Evolutionary conservation across 768 basidiomycete genomes (phyloP).

Genomic region (Coprinopsis cinerea): DNA sequence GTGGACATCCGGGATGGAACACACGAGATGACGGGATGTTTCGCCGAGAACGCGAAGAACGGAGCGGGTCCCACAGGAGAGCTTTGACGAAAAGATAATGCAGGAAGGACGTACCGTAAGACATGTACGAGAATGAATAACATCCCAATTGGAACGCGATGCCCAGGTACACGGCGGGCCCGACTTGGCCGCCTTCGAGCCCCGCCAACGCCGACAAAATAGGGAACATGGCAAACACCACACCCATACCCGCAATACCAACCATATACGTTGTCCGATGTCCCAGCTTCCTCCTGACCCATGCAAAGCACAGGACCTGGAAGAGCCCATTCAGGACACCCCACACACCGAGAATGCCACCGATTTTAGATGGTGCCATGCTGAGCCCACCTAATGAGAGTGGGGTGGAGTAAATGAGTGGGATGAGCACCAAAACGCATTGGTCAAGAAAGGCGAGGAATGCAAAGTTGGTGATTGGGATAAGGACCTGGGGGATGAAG

Average conservation of each 20-base stretch:
- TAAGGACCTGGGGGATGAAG: constrained; percentile 49
- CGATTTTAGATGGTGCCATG: constrained; percentile 51
- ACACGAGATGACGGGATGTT: no score
- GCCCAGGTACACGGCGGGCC: constrained; percentile 19
- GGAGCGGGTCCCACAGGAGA: no score
- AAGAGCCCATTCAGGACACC: constrained; percentile 50
- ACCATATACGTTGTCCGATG: constrained; percentile 42
- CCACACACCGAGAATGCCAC: constrained; percentile 44
- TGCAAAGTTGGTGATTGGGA: constrained; percentile 58
- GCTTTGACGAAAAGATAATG: background rate
- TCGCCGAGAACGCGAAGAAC: no score
- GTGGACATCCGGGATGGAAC: no score
- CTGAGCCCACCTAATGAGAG: constrained; percentile 56
- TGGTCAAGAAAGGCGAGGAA: constrained; percentile 43
- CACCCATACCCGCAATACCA: constrained; percentile 35
- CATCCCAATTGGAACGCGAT: constrained; percentile 33
- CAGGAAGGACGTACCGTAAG: constrained; percentile 10
- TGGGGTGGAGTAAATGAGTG: constrained; percentile 62
- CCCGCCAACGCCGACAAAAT: constrained; percentile 35
- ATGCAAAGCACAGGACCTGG: constrained; percentile 49
- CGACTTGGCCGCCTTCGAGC: constrained; percentile 30
- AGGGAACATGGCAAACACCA: constrained; percentile 43
- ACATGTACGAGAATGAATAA: constrained; percentile 15
- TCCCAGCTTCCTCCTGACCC: constrained; percentile 41
- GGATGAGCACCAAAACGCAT: constrained; percentile 17